Base-by-base conservation (phyloP, 2,329 filamentous ascomycete species). In the Atkinsonella hypoxylon region DNA sequence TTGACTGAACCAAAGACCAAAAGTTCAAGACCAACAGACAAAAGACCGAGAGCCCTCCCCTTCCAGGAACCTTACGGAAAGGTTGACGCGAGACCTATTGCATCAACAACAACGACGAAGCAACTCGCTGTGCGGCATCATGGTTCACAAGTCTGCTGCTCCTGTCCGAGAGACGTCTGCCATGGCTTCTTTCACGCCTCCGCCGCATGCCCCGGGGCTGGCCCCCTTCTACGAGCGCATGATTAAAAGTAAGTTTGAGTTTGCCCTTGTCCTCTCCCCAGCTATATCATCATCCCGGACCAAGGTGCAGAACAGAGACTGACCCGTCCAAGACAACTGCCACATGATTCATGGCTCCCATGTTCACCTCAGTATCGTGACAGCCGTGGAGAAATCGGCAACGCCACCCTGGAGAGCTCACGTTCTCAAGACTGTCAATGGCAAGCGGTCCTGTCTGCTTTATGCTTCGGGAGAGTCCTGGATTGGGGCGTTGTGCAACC, bases 291-390 rank as follows among this genome's bases (percentile, higher is more conserved):
- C 10, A 15, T 11, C 13, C 32, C 3, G 13, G 9, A 3, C 32
- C 2, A 12, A 15, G 13, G 13, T 15, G 10, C 32, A 12, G 10
- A 36, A 36, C 32, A 12, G 32, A 36, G 10, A 36, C 32, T 26
- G 13, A 36, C 32, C 10, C 20, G 18, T 30, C n/a, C 18, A 26
- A 66, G 62, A 53, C 42, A 66, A 66, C 52, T 63, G 61, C 42
- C 54, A 54, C 31, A 52, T 56, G 50, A 55, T 62, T 38, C 45
- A 59, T 26, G 62, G 58, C 30, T 52, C 51, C 45, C 51, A 61
- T 26, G 55, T 54, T 18, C 39, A 55, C 11, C 47, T 64, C 47
- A 52, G 59, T 13, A 47, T 66, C 32, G 48, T 58, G 32, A 36
- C 32, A 36, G 32, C 10, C 9, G 32, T 36, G 32, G 32, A 36